These are phyloP conservation scores for Pseudogymnoascus sp. DNA, from an alignment of 2,329 filamentous ascomycete species.

Conservation along the genomic window DNA sequence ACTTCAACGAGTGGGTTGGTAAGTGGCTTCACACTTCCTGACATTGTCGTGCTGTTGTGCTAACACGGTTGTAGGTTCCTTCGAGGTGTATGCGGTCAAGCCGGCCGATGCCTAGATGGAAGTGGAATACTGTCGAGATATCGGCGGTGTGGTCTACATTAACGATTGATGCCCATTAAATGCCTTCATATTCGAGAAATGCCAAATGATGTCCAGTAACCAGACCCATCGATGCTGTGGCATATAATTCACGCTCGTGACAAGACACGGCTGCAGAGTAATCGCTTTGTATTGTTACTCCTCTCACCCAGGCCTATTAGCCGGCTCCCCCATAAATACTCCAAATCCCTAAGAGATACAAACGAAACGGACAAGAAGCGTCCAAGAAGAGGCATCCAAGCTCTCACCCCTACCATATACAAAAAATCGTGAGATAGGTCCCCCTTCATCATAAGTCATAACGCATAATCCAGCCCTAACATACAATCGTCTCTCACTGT, in stretches of 20 bases:
- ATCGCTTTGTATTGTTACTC: conserved; percentile 2
- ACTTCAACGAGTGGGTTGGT: conserved; percentile 49
- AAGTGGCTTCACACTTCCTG: conserved; percentile 24
- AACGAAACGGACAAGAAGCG: not conserved
- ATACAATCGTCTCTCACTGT: not conserved
- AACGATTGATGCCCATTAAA: conserved; percentile 7
- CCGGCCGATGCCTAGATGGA: conserved; percentile 8
- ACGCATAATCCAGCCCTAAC: not conserved
- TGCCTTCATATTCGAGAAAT: not conserved
- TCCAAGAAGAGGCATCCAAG: not conserved
- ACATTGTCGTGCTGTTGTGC: not conserved
- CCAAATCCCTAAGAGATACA: conserved; percentile 6
- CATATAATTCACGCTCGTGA: not conserved
- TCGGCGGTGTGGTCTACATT: not conserved
- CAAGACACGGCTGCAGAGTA: not conserved
- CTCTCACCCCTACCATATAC: not conserved
- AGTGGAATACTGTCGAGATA: not conserved
- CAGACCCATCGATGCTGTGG: too few relatives aligned
- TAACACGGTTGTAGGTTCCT: conserved; percentile 35
- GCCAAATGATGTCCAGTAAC: not conserved
- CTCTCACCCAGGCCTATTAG: not conserved
- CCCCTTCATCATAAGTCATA: conserved; percentile 4
- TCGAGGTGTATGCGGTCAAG: conserved; percentile 47
- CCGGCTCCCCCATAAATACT: not conserved
- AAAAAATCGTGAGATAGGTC: not conserved